Conservation (phyloP, 305 asterid species). For the Ajuga reptans region DNA sequence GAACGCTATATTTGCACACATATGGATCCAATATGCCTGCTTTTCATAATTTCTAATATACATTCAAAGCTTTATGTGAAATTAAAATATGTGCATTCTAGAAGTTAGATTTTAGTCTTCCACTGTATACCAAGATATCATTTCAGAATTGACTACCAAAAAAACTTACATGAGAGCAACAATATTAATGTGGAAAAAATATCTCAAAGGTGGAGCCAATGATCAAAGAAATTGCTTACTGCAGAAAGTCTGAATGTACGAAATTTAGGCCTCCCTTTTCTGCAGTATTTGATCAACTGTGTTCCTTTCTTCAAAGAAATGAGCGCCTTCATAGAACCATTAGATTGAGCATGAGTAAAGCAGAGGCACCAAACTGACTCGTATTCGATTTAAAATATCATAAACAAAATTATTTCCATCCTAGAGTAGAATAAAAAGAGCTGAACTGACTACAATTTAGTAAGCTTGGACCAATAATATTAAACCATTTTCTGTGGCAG, state of each 20-base stretch:
- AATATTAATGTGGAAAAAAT: background rate
- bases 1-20: background rate
- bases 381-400: background rate
- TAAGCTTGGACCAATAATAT: conserved; percentile 6
- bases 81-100: too few species aligned
- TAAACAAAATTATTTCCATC: background rate
- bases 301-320: conserved; percentile 82
- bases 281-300: conserved; percentile 75
- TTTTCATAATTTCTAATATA: background rate
- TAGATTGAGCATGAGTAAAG: background rate
- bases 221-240: conserved; percentile 37
- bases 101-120: background rate
- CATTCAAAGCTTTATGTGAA: too few species aligned
- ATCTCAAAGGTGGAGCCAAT: background rate
- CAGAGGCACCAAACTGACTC: background rate
- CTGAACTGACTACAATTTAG: background rate
- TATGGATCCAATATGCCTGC: background rate
- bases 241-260: conserved; percentile 75
- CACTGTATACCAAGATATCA: background rate
- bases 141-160: background rate
- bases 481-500: background rate
- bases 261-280: conserved; percentile 82
- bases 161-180: background rate
- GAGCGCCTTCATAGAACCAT: conserved; percentile 46
- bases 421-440: background rate